Evolutionary conservation across 176 grass and related monocot species (phyloP).

Genomic region (Cenchrus americanus): DNA sequence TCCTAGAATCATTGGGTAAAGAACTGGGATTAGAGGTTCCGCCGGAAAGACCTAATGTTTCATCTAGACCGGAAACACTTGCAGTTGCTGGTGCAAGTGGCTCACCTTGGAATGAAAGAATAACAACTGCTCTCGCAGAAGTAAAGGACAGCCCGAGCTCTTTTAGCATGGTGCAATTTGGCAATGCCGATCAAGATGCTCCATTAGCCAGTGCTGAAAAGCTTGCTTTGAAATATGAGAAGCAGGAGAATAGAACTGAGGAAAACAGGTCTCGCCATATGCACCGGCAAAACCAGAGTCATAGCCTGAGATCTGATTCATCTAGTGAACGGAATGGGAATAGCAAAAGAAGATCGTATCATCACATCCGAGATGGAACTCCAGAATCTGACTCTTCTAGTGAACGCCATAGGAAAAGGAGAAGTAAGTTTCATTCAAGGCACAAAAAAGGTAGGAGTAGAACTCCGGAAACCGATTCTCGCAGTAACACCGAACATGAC

Average conservation of each 20-base stretch:
- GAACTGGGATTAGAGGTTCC: conserved; percentile 92
- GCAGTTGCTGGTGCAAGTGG: conserved; percentile 38
- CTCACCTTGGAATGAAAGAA: conserved; percentile 20
- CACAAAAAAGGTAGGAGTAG: conserved; percentile 52
- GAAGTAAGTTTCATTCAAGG: conserved; percentile 63
- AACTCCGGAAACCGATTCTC: conserved; percentile 52
- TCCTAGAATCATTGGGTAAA: conserved; percentile 94
- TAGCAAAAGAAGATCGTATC: conserved; percentile 56
- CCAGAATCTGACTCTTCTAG: conserved; percentile 64
- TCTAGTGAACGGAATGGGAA: conserved; percentile 47
- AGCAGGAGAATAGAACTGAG: conserved; percentile 26
- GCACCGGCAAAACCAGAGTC: conserved; percentile 30
- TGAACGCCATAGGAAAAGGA: conserved; percentile 47
- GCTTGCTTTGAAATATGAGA: conserved; percentile 33
- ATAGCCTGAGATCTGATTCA: conserved; percentile 49
- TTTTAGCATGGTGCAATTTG: conserved; percentile 33
- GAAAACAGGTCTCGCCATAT: conserved; percentile 29
- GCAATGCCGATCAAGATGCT: conserved; percentile 24
- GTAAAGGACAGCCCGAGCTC: conserved; percentile 36
- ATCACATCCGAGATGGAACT: conserved; percentile 25
- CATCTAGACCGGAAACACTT: conserved; percentile 41
- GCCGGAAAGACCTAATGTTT: conserved; percentile 55
- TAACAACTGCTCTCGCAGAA: conserved; percentile 25
- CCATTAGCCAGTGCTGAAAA: conserved; percentile 35
- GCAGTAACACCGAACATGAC: conserved; percentile 48